Evolutionary conservation across 164 flowering plant species (phyloP).

Genomic region (Vitis rotundifolia): DNA sequence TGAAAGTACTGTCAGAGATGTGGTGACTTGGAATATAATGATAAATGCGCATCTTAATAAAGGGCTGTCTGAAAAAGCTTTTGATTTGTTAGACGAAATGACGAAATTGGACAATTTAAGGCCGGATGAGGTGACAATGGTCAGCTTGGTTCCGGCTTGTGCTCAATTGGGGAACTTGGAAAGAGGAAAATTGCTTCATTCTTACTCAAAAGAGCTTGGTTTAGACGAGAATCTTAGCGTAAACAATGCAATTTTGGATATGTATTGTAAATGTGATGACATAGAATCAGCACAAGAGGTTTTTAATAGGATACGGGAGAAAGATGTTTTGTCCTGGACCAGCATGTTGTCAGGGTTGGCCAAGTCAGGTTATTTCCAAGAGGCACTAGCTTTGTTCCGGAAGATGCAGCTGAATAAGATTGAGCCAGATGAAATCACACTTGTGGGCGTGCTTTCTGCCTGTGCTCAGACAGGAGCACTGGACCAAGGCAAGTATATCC

Average conservation of each 20-base stretch:
- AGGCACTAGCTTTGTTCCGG: slow-evolving; percentile 26
- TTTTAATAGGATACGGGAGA: slow-evolving; percentile 24
- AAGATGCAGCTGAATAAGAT: slow-evolving; percentile 26
- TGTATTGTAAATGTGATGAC: slow-evolving; percentile 45
- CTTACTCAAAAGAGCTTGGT: slow-evolving; percentile 25
- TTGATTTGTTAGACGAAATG: slow-evolving; percentile 10
- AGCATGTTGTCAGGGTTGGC: slow-evolving; percentile 33
- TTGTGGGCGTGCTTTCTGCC: slow-evolving; percentile 32
- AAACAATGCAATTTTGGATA: slow-evolving; percentile 35
- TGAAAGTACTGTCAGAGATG: slow-evolving; percentile 10
- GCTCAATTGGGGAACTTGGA: slow-evolving; percentile 22
- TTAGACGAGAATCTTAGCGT: slow-evolving; percentile 26
- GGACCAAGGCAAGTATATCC: slow-evolving; percentile 34
- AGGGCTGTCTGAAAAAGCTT: slow-evolving; percentile 9
- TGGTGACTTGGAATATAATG: slow-evolving; percentile 21
- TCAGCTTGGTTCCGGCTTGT: slow-evolving; percentile 33
- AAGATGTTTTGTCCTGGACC: slow-evolving; percentile 36
- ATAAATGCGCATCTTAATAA: slow-evolving; percentile 6
- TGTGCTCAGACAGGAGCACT: slow-evolving; percentile 40
- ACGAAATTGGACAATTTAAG: slow-evolving; percentile 5
- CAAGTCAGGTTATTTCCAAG: slow-evolving; percentile 23
- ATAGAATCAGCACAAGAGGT: slow-evolving; percentile 19
- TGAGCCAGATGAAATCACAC: slow-evolving; percentile 26
- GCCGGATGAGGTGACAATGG: slow-evolving; percentile 37
- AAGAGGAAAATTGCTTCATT: slow-evolving; percentile 31